Evolutionary conservation across 2,329 filamentous ascomycete genomes (phyloP), one percentile per base, ranked within the genome.

Genomic region (Fusarium coicis): DNA sequence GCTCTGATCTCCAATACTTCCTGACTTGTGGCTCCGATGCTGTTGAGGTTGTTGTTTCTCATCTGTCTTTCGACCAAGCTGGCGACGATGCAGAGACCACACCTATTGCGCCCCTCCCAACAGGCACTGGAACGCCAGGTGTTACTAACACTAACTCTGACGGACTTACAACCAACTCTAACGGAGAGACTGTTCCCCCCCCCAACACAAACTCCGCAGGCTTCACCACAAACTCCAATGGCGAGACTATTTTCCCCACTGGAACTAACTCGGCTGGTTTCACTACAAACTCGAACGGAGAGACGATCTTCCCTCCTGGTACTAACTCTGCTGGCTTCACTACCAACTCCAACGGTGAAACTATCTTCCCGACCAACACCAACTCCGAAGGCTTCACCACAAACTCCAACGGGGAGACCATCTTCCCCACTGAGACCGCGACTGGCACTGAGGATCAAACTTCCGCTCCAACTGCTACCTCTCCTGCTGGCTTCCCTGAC

Each of bases 51-150:
- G 49, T 53, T 37, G 32, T 53, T 21, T 53, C 49, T 37, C 49
- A 53, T 37, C 32, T 53, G 0, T 9, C 52, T 60, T 5, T 10
- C 12, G 36, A 34, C 4, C 40, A 28, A 15, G 40, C 34, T 26
- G 65, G 36, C 2, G 53, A 82, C 8, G 84, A 82, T 6, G 82
- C 81, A 9, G 85, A 83, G 7, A 30, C n/a, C 8, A 19, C 39
- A 1, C 28, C 53, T 21, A 49, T 53, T 11, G 16, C 12, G 6
- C 18, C 49, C 11, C 14, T 53, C 10, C 49, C 49, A 21, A 37
- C 49, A 0, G 49, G 11, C 4, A 28, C 18, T 21, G 49, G 21
- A 1, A 36, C 49, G 2, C 12, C 23, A 26, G 18, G 18, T 21
- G n/a, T 15, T 21, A 26, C 15, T 7, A 5, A 44, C 43, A 46